Evolutionary conservation across 2,329 filamentous ascomycete species (phyloP), one percentile per base, ranked within the genome.

Genomic region (Ceratocystiopsis brevicomis): DNA sequence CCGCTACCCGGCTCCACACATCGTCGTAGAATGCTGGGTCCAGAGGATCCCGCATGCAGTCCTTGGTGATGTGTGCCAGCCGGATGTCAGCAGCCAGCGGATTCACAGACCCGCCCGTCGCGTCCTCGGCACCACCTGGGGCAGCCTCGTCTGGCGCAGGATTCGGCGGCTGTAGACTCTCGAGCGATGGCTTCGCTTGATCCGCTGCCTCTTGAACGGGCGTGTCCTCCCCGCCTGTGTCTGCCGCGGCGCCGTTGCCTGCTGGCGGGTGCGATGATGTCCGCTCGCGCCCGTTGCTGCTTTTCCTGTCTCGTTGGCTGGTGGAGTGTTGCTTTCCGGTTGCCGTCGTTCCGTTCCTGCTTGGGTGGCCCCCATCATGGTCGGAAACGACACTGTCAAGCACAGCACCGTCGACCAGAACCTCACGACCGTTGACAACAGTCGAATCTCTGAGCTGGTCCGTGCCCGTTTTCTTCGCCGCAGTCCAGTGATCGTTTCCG

Each of bases 31-130:
- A 98, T 1, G 70, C 65, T 43, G 84, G 71, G 45, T 79, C 78
- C 37, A 98, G 62, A 0, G 92, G 90, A 59, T 98, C 90, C 15
- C 71, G 73, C 86, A 98, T 98, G 61, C 88, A 96, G 57, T 96
- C 82, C 52, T 87, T 83, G 49, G 84, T 76, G 21, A 98, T 73
- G 33, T 73, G 64, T 0, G 85, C 83, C 17, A 70, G 72, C 45
- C 73, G 73, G 53, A 96, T 77, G 45, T 90, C 83, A 10, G 76
- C 63, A 40, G 71, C 63, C 50, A 74, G 58, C 10, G 67, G 66
- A 59, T 75, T 69, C 43, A 72, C 60, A 18, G 56, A 52, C 19
- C 61, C 61, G 41, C 76, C 72, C 32, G 65, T 61, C 44, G 67
- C 68, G 0, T 81, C 83, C 32, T 81, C 80, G 54, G 85, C 88